These are phyloP conservation scores for Halophytophthora polymorphica DNA, from an alignment of 352 stramenopile genomes.

Conservation along the genomic window DNA sequence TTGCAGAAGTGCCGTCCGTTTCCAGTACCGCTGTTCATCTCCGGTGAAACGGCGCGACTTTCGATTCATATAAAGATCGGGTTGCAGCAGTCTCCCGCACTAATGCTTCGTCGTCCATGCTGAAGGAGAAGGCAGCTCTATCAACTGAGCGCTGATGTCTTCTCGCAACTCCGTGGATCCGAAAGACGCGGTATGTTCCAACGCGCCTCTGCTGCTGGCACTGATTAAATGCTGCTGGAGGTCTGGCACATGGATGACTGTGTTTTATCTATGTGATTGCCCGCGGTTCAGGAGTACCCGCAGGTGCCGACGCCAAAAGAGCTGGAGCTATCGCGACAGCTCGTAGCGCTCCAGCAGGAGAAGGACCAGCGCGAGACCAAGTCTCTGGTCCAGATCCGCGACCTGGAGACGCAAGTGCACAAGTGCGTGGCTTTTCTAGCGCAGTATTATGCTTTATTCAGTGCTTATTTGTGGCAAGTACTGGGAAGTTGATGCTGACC, in stretches of 20 bases:
- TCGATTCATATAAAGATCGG: too few species aligned
- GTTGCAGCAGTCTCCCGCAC: too few species aligned
- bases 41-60: too few species aligned
- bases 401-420: slow-evolving; percentile 68
- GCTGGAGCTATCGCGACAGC: slow-evolving; percentile 60
- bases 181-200: slow-evolving; percentile 35
- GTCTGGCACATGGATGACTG: too few species aligned
- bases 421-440: slow-evolving; percentile 36
- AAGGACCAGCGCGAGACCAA: slow-evolving; percentile 62
- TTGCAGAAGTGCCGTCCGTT: too few species aligned
- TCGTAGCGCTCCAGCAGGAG: slow-evolving; percentile 64
- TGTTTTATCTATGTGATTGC: not conserved
- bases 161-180: slow-evolving; percentile 18
- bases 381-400: slow-evolving; percentile 53
- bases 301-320: slow-evolving; percentile 72
- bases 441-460: not conserved
- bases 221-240: too few species aligned
- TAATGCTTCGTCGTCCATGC: too few species aligned
- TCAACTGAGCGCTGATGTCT: slow-evolving; percentile 21
- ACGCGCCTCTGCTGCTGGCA: not conserved
- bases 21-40: too few species aligned
- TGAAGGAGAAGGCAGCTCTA: too few species aligned
- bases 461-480: not conserved
- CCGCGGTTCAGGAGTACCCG: slow-evolving; percentile 52
- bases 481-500: too few species aligned